Base-by-base conservation (phyloP, 768 basidiomycete species). In the Suillus decipiens region DNA sequence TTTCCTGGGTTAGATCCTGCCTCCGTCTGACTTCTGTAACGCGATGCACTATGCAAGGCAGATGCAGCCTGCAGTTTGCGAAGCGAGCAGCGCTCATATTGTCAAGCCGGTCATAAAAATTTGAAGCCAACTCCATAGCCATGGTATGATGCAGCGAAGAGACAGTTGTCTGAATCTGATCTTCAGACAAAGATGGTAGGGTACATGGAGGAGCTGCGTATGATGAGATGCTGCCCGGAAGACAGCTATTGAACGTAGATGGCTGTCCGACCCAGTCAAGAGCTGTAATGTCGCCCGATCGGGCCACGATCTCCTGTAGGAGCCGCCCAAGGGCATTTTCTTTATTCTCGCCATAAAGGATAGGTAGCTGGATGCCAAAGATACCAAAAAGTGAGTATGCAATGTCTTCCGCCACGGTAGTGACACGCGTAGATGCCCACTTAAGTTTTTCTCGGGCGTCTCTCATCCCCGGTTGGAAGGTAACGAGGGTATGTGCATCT, bases 191-290 rank as follows among this genome's bases (percentile, higher is more conserved):
- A 3, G 19, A 34, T 3, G 51, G 51, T 4, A 19, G 33, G 2
- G 31, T 5, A 11, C 17, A 54, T 54, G 51, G 19, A 6, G 60
- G 42, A n/a, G 37, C 24, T 42, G 28, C 15, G 10, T 61, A 51
- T 42, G 34, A 41, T 6, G 37, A 15, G n/a, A 61, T 59, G 37
- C 42, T 10, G 34, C 53, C 53, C 3, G 61, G 61, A 17, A 61
- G 55, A 33, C 61, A 61, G 11, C 61, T 61, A 6, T 61, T 36
- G 53, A 61, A 57, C 2, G 36, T 5, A 5, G 61, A 61, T 42
- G 53, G 4, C n/a, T 61, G 14, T 24, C 61, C 51, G 24, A 61
- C 61, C 61, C 61, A 56, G 22, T 61, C 53, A 2, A 61, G 50
- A 10, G 22, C 54, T 5, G 51, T 53, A 14, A 61, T 43, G 9